Conservation (phyloP, 2,329 filamentous ascomycete species). For the Amauroascus verrucosus region DNA sequence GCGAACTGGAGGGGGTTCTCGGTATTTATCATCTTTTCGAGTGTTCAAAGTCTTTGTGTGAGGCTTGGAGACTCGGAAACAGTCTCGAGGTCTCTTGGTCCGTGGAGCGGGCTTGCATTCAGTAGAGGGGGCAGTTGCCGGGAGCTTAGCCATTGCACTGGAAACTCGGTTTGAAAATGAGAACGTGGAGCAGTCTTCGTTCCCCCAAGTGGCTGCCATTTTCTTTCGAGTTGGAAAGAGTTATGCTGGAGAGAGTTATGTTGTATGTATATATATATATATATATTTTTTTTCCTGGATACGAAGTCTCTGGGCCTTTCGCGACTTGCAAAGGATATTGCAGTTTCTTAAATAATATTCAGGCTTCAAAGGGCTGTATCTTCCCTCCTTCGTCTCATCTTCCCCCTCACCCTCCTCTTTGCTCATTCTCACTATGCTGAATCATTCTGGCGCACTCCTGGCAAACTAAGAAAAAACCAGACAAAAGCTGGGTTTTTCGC, state of each 20-base stretch:
- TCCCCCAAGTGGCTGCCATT: too few relatives aligned
- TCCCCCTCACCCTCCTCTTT: too few relatives aligned
- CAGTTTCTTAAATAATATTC: not conserved
- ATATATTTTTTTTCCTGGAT: constrained; percentile 1
- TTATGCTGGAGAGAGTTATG: constrained; percentile 1
- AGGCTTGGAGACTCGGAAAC: constrained; percentile 11
- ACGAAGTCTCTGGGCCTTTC: not conserved
- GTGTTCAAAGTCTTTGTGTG: not conserved
- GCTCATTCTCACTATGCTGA: too few relatives aligned
- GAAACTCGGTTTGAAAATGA: too few relatives aligned
- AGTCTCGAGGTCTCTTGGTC: constrained; percentile 1
- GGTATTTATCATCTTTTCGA: not conserved
- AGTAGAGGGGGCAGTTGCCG: too few relatives aligned
- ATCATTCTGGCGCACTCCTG: not conserved
- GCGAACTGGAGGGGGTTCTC: constrained; percentile 9
- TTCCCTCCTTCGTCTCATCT: not conserved
- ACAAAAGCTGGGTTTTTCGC: not conserved
- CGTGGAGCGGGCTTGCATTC: too few relatives aligned
- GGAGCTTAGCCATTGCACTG: too few relatives aligned
- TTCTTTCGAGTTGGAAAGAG: too few relatives aligned
- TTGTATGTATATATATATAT: too few relatives aligned
- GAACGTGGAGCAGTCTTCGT: too few relatives aligned
- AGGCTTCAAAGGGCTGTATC: not conserved
- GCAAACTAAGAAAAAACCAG: not conserved
- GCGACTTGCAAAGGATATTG: not conserved